Base-by-base conservation (phyloP, 1,284 basidiomycete species). In the Leccinum colubrinum region DNA sequence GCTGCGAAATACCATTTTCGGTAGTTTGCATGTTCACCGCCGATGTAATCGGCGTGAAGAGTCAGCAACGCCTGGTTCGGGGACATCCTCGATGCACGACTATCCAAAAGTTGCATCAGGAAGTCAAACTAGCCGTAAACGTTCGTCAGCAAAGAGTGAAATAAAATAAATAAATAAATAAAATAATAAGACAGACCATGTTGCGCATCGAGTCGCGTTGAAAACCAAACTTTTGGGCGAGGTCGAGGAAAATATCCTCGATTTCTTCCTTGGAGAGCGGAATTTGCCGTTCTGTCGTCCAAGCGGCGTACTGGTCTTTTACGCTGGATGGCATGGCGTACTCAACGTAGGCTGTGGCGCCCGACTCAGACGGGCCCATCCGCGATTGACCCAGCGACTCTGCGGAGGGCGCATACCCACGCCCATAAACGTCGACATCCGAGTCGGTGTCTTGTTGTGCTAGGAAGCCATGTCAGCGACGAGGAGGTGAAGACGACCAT, bases 1-100 rank as follows among this genome's bases (percentile, higher is more conserved):
- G 97, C 96, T 17, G 97, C 97, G 79, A 99, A 99, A 81, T 99
- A 99, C 97, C 97, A 99, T 78, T 96, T 97, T 66, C 95, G 92
- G 79, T 97, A 97, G 80, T 97, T 97, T 60, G 95, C 93, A 72
- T 97, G 90, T 74, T 95, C 93, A 4, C 97, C 97, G 56, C 97
- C 97, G 73, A 99, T 98, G 78, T 98, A 99, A 77, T 99, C 97
- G 64, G 97, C 96, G 74, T 99, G 97, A 6, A 99, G 84, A 0
- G 97, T 98, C 60, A 96, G 81, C 27, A 97, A 84, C 1, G 97
- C 97, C 75, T 97, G 95, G 74, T 95, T 93, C 8, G 97, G 95
- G 2, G 94, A 90, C 97, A 99, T 99, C 58, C 97, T 88, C n/a
- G 94, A 97, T 6, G 95, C 90, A 59, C 95, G 87, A 70, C 93